These are phyloP conservation scores for Warburgia ugandensis DNA, from an alignment of 164 flowering plant genomes.

Conservation along the genomic window DNA sequence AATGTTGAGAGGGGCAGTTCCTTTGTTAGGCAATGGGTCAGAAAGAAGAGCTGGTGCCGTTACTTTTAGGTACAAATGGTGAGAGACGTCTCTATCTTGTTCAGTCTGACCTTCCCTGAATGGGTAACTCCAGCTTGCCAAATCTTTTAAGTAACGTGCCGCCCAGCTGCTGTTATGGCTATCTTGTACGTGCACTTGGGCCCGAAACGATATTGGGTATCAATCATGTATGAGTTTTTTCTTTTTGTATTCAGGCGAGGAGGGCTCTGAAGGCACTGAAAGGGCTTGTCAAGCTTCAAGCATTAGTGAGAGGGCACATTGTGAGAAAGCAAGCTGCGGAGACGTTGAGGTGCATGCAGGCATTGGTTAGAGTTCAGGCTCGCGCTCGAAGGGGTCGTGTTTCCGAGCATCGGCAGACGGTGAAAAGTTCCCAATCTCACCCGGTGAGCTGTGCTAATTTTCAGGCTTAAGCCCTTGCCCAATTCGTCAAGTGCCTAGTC, in stretches of 20 bases:
- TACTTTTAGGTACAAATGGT: background rate
- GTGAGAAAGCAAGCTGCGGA: conserved; percentile 76
- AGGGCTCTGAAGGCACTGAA: conserved; percentile 83
- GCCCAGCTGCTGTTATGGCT: background rate
- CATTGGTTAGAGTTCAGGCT: conserved; percentile 72
- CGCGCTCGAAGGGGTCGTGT: conserved; percentile 51
- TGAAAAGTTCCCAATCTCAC: conserved; percentile 1
- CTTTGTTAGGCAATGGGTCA: background rate
- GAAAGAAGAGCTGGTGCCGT: background rate
- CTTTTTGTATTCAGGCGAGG: conserved; percentile 55
- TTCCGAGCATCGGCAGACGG: background rate
- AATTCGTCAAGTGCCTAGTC: too few relatives aligned
- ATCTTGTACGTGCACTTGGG: background rate
- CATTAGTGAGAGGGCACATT: conserved; percentile 83
- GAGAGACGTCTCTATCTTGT: conserved; percentile 8
- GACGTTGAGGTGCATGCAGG: conserved; percentile 76
- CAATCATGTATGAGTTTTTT: background rate
- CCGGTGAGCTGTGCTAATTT: conserved; percentile 2
- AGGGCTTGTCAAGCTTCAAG: conserved; percentile 89
- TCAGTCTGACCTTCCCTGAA: conserved; percentile 3
- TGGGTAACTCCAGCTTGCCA: background rate
- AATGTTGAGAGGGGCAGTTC: background rate
- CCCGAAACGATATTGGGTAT: background rate
- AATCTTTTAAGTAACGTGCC: background rate
- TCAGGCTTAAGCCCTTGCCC: too few relatives aligned